Percentiles rank a stretch among this genome's conserved stretches.
phyloP scores from a whole-genome alignment of 2,329 filamentous ascomycete species.

The Rhinocladiella mackenziei region DNA sequence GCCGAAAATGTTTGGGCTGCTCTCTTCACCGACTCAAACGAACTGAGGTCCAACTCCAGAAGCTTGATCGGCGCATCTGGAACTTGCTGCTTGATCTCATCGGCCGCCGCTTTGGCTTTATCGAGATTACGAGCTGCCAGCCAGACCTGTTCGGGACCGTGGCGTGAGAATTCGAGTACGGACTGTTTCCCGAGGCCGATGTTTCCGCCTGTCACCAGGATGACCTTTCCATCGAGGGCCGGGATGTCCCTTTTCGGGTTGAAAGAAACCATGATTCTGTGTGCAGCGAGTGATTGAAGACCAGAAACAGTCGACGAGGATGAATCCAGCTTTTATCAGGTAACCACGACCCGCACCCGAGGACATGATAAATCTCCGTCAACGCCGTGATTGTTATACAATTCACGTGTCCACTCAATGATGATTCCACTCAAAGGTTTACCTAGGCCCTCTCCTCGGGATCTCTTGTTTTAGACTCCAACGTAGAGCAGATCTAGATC shows the following conservation, averaged over 20 bases:
- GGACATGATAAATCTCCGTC: too few relatives aligned
- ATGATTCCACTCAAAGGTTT: too few relatives aligned
- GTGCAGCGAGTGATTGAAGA: too few relatives aligned
- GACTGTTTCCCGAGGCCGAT: conserved; percentile 47
- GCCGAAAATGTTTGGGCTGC: conserved; percentile 42
- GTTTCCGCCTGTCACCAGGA: conserved; percentile 47
- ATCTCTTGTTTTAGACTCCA: too few relatives aligned
- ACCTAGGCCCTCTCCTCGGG: too few relatives aligned
- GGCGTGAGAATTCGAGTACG: conserved; percentile 42
- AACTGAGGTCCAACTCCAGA: conserved; percentile 46
- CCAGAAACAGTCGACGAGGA: too few relatives aligned
- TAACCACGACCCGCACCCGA: too few relatives aligned
- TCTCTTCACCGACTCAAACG: conserved; percentile 42
- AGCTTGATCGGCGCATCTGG: conserved; percentile 33
- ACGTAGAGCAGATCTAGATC: too few relatives aligned
- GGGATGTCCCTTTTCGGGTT: conserved; percentile 33
- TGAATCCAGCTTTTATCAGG: too few relatives aligned
- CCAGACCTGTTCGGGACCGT: conserved; percentile 45
- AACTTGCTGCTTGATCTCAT: conserved; percentile 35
- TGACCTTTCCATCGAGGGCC: conserved; percentile 40
- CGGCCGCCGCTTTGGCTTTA: conserved; percentile 34
- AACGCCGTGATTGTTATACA: too few relatives aligned
- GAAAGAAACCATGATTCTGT: too few relatives aligned
- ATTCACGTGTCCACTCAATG: too few relatives aligned
- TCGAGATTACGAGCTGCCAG: conserved; percentile 41